Conservation (phyloP, 2,329 filamentous ascomycete species). For the Colletotrichum cuscutae region DNA sequence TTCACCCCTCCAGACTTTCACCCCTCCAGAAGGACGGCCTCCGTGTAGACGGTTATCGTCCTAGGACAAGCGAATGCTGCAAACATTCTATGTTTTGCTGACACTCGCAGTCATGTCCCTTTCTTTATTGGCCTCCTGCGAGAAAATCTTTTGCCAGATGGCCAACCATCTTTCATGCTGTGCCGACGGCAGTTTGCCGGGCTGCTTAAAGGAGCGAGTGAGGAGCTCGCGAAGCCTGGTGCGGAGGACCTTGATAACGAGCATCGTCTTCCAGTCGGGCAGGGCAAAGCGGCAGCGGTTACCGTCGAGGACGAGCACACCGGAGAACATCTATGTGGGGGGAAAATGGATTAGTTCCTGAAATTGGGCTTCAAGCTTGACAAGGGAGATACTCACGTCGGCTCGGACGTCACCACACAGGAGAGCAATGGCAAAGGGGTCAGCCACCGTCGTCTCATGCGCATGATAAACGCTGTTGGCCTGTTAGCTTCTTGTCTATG, state of each 20-base stretch:
- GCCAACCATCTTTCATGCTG: conserved; percentile 81
- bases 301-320: conserved; percentile 86
- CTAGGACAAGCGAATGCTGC: background rate
- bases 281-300: conserved; percentile 87
- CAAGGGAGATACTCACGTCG: conserved; percentile 65
- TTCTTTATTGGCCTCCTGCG: conserved; percentile 57
- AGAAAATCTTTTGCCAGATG: conserved; percentile 77
- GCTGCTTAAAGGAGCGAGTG: conserved; percentile 74
- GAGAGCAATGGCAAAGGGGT: conserved; percentile 84
- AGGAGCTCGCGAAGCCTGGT: conserved; percentile 80
- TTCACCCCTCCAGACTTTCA: too few relatives aligned
- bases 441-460: conserved; percentile 84
- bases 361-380: background rate
- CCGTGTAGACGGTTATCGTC: background rate
- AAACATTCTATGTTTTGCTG: conserved; percentile 42
- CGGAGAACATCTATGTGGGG: conserved; percentile 77
- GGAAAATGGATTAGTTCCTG: conserved; percentile 13
- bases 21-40: too few relatives aligned
- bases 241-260: conserved; percentile 87
- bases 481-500: conserved; percentile 37
- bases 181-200: conserved; percentile 69
- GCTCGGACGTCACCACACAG: conserved; percentile 91
- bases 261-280: conserved; percentile 88
- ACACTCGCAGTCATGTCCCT: conserved; percentile 38
- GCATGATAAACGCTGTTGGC: conserved; percentile 80